Evolutionary conservation across 2,329 filamentous ascomycete species (phyloP).

Genomic region (Curvularia spicifera): DNA sequence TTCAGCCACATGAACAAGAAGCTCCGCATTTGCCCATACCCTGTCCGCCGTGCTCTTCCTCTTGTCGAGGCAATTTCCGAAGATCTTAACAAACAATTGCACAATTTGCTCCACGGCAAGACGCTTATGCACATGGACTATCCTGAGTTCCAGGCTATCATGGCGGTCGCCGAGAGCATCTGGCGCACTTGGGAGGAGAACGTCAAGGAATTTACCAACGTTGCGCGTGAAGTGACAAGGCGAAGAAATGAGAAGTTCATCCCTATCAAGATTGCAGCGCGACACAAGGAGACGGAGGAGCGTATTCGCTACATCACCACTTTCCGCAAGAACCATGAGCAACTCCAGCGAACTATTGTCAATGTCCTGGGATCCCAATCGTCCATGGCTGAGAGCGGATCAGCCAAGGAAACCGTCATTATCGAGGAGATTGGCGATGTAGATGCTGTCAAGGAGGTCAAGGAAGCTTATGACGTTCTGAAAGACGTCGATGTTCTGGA

Average conservation of each 20-base stretch:
- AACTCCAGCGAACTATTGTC: constrained; percentile 93
- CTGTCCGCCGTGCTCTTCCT: constrained; percentile 85
- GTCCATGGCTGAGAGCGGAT: constrained; percentile 51
- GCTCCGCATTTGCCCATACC: constrained; percentile 93
- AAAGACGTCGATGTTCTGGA: constrained; percentile 96
- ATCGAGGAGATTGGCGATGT: constrained; percentile 96
- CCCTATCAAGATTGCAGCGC: constrained; percentile 91
- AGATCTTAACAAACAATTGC: constrained; percentile 86
- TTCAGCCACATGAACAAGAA: constrained; percentile 98
- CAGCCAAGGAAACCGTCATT: constrained; percentile 62
- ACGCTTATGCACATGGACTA: constrained; percentile 93
- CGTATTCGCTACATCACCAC: constrained; percentile 91
- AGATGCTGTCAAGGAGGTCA: constrained; percentile 94
- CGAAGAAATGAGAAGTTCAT: constrained; percentile 98
- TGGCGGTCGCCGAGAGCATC: constrained; percentile 82
- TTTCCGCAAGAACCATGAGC: constrained; percentile 96
- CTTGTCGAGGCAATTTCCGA: constrained; percentile 97
- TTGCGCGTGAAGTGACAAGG: constrained; percentile 91
- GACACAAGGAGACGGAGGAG: constrained; percentile 87
- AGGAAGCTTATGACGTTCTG: constrained; percentile 89
- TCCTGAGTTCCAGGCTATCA: constrained; percentile 83
- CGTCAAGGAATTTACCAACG: constrained; percentile 96
- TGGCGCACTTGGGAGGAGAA: constrained; percentile 95
- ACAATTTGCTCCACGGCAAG: constrained; percentile 82
- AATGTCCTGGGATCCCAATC: constrained; percentile 82